Percentiles rank a stretch among this genome's conserved stretches.
These are phyloP conservation scores for Brettanomyces naardenensis DNA, from an alignment of 805 yeast species.

Conservation along the genomic window DNA sequence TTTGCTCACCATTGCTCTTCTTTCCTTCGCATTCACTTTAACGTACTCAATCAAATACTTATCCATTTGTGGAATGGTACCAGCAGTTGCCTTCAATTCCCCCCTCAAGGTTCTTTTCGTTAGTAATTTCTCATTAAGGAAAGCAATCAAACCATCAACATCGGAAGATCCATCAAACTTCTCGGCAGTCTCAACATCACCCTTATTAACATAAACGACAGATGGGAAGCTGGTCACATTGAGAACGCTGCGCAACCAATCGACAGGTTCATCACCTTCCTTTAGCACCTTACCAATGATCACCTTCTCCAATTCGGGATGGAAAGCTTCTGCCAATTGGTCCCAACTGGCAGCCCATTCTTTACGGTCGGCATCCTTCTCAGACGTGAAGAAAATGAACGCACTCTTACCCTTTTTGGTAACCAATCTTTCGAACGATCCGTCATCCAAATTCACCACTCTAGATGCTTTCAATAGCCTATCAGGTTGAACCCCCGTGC, in stretches of 20 bases:
- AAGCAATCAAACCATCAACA: conserved; percentile 39
- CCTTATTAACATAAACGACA: conserved; percentile 37
- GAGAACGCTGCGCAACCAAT: conserved; percentile 32
- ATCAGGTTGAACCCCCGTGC: conserved; percentile 23
- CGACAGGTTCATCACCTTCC: conserved; percentile 35
- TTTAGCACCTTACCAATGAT: conserved; percentile 41
- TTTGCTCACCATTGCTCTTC: conserved; percentile 22
- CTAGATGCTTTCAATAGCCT: conserved; percentile 13
- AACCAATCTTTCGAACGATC: conserved; percentile 20
- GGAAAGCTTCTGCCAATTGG: conserved; percentile 39
- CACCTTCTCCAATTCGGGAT: conserved; percentile 29
- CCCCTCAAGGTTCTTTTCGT: conserved; percentile 36
- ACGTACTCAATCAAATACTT: conserved; percentile 24
- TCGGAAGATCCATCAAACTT: conserved; percentile 36
- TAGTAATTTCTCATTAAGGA: conserved; percentile 36
- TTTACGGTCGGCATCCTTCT: conserved; percentile 30
- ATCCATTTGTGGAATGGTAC: conserved; percentile 29
- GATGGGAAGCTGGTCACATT: conserved; percentile 45
- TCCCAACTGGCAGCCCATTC: conserved; percentile 50
- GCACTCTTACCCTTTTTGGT: conserved; percentile 31
- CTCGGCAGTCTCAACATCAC: conserved; percentile 28
- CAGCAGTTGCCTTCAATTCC: conserved; percentile 29
- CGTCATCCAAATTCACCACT: conserved; percentile 22
- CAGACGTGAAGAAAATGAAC: conserved; percentile 49
- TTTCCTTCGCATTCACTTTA: conserved; percentile 21